phyloP scores from a whole-genome alignment of 2,329 filamentous ascomycete genomes.

The Penicillium sp. region DNA sequence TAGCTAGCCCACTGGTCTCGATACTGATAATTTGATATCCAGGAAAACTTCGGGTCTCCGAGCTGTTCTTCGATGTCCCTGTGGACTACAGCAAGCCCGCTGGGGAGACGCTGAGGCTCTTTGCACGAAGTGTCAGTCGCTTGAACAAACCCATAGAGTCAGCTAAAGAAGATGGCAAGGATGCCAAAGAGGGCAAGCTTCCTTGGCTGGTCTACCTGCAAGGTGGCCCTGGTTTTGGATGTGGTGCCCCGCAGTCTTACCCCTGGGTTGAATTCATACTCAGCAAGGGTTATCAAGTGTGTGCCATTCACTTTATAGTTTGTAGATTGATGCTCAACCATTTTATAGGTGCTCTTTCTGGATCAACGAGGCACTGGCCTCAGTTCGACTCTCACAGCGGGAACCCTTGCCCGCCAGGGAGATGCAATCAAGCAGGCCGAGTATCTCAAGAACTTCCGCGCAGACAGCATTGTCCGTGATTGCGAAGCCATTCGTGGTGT shows the following conservation, averaged over 20 bases:
- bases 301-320: not conserved
- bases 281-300: conserved; percentile 74
- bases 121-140: conserved; percentile 70
- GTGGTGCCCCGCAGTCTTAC: conserved; percentile 69
- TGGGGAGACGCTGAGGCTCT: conserved; percentile 66
- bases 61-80: conserved; percentile 84
- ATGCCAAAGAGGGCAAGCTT: conserved; percentile 37
- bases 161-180: conserved; percentile 46
- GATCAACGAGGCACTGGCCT: conserved; percentile 89
- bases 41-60: conserved; percentile 74
- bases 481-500: conserved; percentile 79
- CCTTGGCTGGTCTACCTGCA: conserved; percentile 72
- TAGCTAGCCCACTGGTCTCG: not conserved
- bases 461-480: conserved; percentile 86
- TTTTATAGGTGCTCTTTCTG: conserved; percentile 62
- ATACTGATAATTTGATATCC: conserved; percentile 5
- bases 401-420: conserved; percentile 65
- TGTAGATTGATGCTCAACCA: not conserved
- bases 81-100: conserved; percentile 67
- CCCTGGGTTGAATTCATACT: conserved; percentile 69
- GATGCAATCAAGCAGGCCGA: conserved; percentile 66
- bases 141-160: conserved; percentile 50
- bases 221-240: conserved; percentile 81
- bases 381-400: conserved; percentile 73
- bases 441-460: conserved; percentile 80